Percentiles rank a stretch among this genome's conserved stretches.
These are phyloP conservation scores for Cordyceps militaris DNA, from an alignment of 2,329 filamentous ascomycete species.

Conservation along the genomic window DNA sequence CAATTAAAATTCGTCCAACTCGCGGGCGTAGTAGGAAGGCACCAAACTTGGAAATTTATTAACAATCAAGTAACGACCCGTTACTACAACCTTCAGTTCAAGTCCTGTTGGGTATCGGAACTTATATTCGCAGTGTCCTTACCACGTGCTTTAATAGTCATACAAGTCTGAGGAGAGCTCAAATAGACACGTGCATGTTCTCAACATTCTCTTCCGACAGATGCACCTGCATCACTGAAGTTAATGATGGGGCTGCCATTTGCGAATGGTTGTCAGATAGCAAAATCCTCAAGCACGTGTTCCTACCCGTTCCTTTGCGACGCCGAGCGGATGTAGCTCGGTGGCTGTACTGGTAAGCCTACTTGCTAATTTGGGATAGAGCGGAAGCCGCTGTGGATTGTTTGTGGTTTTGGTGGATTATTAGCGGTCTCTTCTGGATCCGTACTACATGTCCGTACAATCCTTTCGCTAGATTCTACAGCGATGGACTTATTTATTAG, in stretches of 20 bases:
- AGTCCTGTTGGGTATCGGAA: too few species aligned
- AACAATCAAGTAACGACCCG: too few species aligned
- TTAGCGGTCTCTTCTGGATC: neutral
- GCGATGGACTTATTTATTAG: too few species aligned
- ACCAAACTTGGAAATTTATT: too few species aligned
- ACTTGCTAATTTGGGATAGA: neutral
- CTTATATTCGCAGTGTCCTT: neutral
- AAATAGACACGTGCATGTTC: neutral
- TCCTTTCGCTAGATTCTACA: too few species aligned
- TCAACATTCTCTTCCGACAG: too few species aligned
- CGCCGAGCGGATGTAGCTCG: conserved; percentile 1
- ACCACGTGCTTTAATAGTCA: neutral
- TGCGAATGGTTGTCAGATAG: neutral
- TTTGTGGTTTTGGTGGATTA: neutral
- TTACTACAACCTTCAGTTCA: too few species aligned
- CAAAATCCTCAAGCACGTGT: conserved; percentile 8
- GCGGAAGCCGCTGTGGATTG: neutral
- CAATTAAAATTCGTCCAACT: too few species aligned
- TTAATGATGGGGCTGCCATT: neutral
- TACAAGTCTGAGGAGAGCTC: too few species aligned
- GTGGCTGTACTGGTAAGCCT: conserved; percentile 3
- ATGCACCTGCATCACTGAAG: too few species aligned
- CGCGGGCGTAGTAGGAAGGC: too few species aligned
- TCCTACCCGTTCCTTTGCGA: neutral
- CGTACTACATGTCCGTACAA: neutral